Evolutionary conservation across 768 basidiomycete species (phyloP).

Genomic region (Macrocybe gigantea): DNA sequence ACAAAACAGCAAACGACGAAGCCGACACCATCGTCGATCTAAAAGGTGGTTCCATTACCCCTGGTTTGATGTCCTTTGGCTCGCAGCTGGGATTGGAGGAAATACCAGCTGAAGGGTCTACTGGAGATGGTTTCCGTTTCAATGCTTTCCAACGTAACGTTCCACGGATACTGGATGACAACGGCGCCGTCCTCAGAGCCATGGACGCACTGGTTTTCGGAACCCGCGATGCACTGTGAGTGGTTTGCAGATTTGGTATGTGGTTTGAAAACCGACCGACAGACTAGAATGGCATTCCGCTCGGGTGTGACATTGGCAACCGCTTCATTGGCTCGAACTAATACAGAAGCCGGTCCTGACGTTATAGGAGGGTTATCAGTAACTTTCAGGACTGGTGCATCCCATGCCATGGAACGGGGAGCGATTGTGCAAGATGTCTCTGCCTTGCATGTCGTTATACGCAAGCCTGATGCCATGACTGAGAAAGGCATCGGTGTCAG

Average conservation of each 20-base stretch:
- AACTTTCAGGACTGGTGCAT: constrained; percentile 53
- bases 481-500: constrained; percentile 46
- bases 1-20: constrained; percentile 16
- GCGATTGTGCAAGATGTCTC: constrained; percentile 56
- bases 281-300: constrained; percentile 52
- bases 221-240: constrained; percentile 70
- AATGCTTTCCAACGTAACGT: constrained; percentile 47
- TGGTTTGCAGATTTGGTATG: constrained; percentile 4
- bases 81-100: constrained; percentile 72
- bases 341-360: constrained; percentile 23
- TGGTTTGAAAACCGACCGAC: background rate
- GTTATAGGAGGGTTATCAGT: constrained; percentile 58
- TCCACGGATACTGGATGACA: constrained; percentile 39
- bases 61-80: constrained; percentile 65
- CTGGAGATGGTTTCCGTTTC: constrained; percentile 52
- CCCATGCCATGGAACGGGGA: constrained; percentile 50
- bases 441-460: constrained; percentile 60
- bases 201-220: constrained; percentile 69
- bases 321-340: constrained; percentile 37
- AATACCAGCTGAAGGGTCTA: constrained; percentile 65
- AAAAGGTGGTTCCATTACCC: constrained; percentile 58
- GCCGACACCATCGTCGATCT: constrained; percentile 45
- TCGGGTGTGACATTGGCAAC: constrained; percentile 64
- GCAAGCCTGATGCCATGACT: constrained; percentile 30
- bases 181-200: constrained; percentile 53